A percentile compares a stretch with the other conserved stretches of the same genome.
These are phyloP conservation scores for Microdochium nivale DNA, from an alignment of 2,329 filamentous ascomycete species.

Conservation along the genomic window DNA sequence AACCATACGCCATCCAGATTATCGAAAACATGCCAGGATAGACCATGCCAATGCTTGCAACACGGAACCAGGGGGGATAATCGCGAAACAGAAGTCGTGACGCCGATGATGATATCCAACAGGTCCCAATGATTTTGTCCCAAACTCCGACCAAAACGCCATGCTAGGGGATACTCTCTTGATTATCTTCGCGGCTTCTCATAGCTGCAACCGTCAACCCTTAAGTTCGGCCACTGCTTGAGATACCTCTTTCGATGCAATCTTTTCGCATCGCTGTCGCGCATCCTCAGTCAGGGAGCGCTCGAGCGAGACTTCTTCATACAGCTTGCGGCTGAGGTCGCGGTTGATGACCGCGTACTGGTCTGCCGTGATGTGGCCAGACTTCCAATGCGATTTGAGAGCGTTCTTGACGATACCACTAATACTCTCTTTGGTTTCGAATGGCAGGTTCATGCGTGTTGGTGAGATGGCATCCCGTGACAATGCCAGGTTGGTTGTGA, in stretches of 20 bases:
- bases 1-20: not conserved
- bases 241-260: slow-evolving; percentile 71
- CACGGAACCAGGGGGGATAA: not conserved
- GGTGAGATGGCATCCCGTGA: slow-evolving; percentile 59
- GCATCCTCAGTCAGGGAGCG: slow-evolving; percentile 55
- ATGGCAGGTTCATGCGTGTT: slow-evolving; percentile 55
- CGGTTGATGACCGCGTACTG: slow-evolving; percentile 92
- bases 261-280: slow-evolving; percentile 63
- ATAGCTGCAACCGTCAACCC: slow-evolving; percentile 18
- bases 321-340: slow-evolving; percentile 78
- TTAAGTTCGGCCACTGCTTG: slow-evolving; percentile 57
- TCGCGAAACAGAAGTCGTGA: not conserved
- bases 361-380: slow-evolving; percentile 72
- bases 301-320: slow-evolving; percentile 52
- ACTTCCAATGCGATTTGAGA: slow-evolving; percentile 74
- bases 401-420: slow-evolving; percentile 80
- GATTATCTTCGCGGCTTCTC: slow-evolving; percentile 1
- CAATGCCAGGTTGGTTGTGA: slow-evolving; percentile 27
- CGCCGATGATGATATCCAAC: not conserved
- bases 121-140: not conserved
- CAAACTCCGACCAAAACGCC: not conserved
- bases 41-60: not conserved
- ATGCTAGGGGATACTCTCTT: not conserved
- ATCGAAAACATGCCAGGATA: not conserved
- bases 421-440: slow-evolving; percentile 79